phyloP scores from a whole-genome alignment of 2,329 filamentous ascomycete species.

The Cercospora canescens region DNA sequence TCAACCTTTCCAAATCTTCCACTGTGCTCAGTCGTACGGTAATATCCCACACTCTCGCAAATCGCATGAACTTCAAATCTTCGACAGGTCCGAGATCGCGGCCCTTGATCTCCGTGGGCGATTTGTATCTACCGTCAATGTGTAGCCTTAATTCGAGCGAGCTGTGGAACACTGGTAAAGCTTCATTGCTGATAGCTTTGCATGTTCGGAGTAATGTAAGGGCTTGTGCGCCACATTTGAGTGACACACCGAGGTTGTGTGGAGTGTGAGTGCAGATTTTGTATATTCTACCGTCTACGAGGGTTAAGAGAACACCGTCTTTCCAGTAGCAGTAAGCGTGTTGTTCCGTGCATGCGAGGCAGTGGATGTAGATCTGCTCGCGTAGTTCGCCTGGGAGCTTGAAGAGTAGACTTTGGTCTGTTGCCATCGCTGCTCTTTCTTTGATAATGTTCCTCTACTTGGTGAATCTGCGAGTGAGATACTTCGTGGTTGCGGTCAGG shows the following conservation, averaged over 20 bases:
- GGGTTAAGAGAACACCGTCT: slow-evolving; percentile 17
- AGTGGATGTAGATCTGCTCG: slow-evolving; percentile 32
- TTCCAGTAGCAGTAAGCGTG: slow-evolving; percentile 23
- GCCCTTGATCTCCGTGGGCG: slow-evolving; percentile 16
- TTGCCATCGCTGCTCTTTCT: slow-evolving; percentile 2
- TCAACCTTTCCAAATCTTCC: slow-evolving; percentile 16
- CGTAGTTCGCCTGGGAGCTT: slow-evolving; percentile 34
- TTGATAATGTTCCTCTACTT: slow-evolving; percentile 31
- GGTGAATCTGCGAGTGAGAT: slow-evolving; percentile 37
- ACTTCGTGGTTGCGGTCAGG: background rate
- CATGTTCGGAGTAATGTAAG: slow-evolving; percentile 41
- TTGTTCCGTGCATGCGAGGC: slow-evolving; percentile 24
- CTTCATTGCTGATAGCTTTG: slow-evolving; percentile 46
- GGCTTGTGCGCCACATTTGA: slow-evolving; percentile 21
- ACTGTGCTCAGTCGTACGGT: slow-evolving; percentile 15
- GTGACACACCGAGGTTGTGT: slow-evolving; percentile 12
- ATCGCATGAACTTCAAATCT: slow-evolving; percentile 6
- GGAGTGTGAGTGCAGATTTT: slow-evolving; percentile 38
- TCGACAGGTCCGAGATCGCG: slow-evolving; percentile 18
- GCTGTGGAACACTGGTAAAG: slow-evolving; percentile 45
- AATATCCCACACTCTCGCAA: slow-evolving; percentile 16
- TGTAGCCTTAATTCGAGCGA: slow-evolving; percentile 15
- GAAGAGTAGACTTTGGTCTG: slow-evolving; percentile 14
- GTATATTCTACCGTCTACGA: slow-evolving; percentile 27
- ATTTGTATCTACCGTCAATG: slow-evolving; percentile 19